Evolutionary conservation across 2,329 filamentous ascomycete species (phyloP), one percentile per base, ranked within the genome.

Genomic region (Chalaropsis ovoidea): DNA sequence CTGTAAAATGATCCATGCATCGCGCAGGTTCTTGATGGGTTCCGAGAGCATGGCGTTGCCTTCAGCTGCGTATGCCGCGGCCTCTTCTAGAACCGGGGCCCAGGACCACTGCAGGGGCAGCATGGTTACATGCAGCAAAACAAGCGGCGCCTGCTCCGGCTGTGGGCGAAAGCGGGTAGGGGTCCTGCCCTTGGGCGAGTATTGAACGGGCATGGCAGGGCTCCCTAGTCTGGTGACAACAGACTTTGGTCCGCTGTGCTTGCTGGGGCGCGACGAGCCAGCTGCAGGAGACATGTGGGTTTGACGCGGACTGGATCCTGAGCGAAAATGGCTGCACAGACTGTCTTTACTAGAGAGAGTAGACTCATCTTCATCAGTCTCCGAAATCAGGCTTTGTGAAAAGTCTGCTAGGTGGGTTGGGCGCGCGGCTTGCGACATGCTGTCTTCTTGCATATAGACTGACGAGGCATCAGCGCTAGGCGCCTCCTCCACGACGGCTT

Each of bases 51-150:
- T 41, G 13, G 41, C 41, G 6, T 65, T 58, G 27, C 63, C 63
- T 61, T 80, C 76, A 41, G 69, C 71, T 39, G 68, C 72, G 8
- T 69, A 71, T 6, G 66, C 58, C 3, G 63, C 58, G 1, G 63
- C 66, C 35, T 67, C 66, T 52, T 82, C 78, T 35, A 86, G 73
- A 8, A 85, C 74, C 27, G 81, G 77, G 1, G 78, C 82, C 79
- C 87, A 91, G 0, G 80, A 78, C 78, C 87, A 83, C 49, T 84
- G 79, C 10, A 90, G 78, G 0, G 89, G 88, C 4, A 94, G 77
- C 0, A 93, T 78, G 0, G 88, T 92, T 43, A 89, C 86, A 70
- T 94, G 89, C 3, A 94, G 78, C 60, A 94, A 77, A 0, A 94
- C 87, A 1, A 94, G 79, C 2, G 89, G 89, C n/a, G 78, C 73